Conservation (phyloP, 2,329 filamentous ascomycete genomes). For the Exutisphaerella laricina region DNA sequence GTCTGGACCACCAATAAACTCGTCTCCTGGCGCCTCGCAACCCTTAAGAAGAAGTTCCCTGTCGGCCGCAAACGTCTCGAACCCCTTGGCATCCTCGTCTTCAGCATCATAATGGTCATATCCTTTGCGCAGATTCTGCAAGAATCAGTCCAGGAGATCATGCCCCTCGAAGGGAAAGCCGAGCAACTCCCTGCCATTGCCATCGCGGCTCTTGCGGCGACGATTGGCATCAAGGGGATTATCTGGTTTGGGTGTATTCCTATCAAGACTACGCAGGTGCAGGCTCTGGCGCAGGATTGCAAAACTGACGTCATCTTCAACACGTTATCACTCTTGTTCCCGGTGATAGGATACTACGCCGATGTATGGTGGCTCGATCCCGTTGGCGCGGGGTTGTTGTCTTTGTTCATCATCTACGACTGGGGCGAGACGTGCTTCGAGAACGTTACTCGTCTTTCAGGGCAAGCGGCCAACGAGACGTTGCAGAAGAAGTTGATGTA, state of each 20-base stretch:
- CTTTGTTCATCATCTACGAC: conserved; percentile 63
- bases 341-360: conserved; percentile 54
- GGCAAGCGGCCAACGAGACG: conserved; percentile 50
- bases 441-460: conserved; percentile 55
- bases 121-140: conserved; percentile 57
- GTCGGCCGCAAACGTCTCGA: conserved; percentile 54
- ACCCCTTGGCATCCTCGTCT: conserved; percentile 58
- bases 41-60: conserved; percentile 51
- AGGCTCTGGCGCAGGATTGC: conserved; percentile 58
- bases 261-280: conserved; percentile 60
- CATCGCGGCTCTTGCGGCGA: conserved; percentile 53
- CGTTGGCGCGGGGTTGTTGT: conserved; percentile 56
- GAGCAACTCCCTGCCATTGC: conserved; percentile 49
- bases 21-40: conserved; percentile 52
- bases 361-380: conserved; percentile 64
- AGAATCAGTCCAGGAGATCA: conserved; percentile 54
- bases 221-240: conserved; percentile 54
- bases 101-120: conserved; percentile 59
- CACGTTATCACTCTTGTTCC: conserved; percentile 57
- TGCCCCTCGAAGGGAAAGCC: conserved; percentile 45
- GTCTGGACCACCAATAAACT: conserved; percentile 56
- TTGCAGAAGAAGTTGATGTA: conserved; percentile 55
- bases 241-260: conserved; percentile 56
- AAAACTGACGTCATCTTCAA: conserved; percentile 62
- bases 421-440: conserved; percentile 59